These are phyloP conservation scores for Ampelomyces quisqualis DNA, from an alignment of 2,329 filamentous ascomycete genomes.

Conservation along the genomic window DNA sequence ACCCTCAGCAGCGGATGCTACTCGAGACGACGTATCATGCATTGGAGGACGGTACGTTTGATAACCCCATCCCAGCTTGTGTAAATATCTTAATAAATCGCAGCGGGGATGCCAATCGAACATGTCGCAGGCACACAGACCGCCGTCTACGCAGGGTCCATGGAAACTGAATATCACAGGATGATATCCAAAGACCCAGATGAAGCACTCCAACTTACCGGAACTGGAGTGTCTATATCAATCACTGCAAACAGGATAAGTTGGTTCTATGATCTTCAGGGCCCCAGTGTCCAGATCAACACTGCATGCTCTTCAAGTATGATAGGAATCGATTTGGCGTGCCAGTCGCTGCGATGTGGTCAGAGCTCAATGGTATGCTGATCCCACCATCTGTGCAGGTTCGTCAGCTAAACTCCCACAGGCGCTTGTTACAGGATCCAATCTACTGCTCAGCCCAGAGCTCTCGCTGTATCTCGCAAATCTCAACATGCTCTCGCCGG, in stretches of 20 bases:
- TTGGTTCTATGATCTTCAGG: constrained; percentile 23
- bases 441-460: not conserved
- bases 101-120: constrained; percentile 6
- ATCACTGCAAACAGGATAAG: constrained; percentile 15
- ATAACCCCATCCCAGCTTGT: not conserved
- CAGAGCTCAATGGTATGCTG: constrained; percentile 1
- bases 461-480: constrained; percentile 1
- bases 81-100: not conserved
- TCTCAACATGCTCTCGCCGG: constrained; percentile 11
- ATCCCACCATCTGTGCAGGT: not conserved
- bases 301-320: constrained; percentile 23
- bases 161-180: constrained; percentile 9
- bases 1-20: constrained; percentile 21
- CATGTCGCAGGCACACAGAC: constrained; percentile 6
- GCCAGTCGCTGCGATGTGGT: constrained; percentile 5
- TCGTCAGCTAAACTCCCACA: not conserved
- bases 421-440: not conserved
- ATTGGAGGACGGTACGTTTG: constrained; percentile 16
- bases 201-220: not conserved
- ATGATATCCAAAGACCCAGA: constrained; percentile 19
- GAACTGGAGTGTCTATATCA: constrained; percentile 1
- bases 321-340: constrained; percentile 15
- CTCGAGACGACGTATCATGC: constrained; percentile 25
- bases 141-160: constrained; percentile 4
- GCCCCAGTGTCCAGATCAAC: constrained; percentile 19